Base-by-base conservation (phyloP, 1,284 basidiomycete genomes). In the Golubevia pallescens region DNA sequence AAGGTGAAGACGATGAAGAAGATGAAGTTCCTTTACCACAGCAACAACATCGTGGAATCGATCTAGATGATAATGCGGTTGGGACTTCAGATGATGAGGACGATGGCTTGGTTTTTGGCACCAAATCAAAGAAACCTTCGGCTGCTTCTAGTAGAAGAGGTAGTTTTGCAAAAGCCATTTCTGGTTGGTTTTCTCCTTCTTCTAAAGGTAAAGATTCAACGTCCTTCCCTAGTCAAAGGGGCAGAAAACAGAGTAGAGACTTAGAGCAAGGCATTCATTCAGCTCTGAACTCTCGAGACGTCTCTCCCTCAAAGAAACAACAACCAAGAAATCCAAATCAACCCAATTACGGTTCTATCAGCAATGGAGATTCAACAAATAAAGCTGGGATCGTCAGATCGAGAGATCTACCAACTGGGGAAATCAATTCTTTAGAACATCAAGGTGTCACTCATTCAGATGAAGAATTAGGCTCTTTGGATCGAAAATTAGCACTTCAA, bases 91-190 rank as follows among this genome's bases (percentile, higher is more conserved):
- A 10, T 48, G 42, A 48, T 48, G 42, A 48, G 8, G 42, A 48
- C 8, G 42, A 48, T 13, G 42, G 42, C 16, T 48, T 48, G 42
- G 42, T 48, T 48, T 48, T 48, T 48, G 42, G 42, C 16, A 16
- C 10, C 8, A 48, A 48, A 16, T 13, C 8, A 48, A 76, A 32
- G 77, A 79, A 24, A 51, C 51, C 48, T 68, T 74, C 42, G 53
- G 58, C 19, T 14, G 56, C 16, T 20, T 28, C 56, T 58, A 66
- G 24, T 58, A 66, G 28, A 60, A 60, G 52, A 60, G 70, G 38
- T 48, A 65, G 28, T 53, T 66, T 24, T 61, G 70, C 58, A 61
- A 72, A 66, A 65, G 70, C 14, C 52, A 62, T 34, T 38, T 69
- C 23, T 56, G 61, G 16, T 57, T 67, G 21, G 34, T 34, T 34